Base-by-base conservation (phyloP, 495 filamentous ascomycete genomes). In the Copromyces sp. region DNA sequence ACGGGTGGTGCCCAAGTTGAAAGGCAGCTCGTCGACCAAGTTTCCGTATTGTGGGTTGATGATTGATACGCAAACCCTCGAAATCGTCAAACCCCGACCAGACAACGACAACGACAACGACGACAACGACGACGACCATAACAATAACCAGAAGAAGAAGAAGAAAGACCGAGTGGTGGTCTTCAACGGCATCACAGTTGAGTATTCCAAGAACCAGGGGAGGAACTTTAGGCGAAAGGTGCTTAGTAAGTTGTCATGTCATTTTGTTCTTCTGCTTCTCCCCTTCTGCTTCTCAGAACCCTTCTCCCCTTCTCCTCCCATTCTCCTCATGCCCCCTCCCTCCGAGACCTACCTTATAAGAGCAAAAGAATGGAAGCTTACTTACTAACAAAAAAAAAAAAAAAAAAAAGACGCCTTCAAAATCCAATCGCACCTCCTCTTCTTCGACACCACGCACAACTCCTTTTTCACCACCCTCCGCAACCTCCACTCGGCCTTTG, bases 21-120 rank as follows among this genome's bases (percentile, higher is more conserved):
- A 82, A 0, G 85, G 82, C 6, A 82, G 80, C 4, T 74, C 70
- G 2, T 78, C 47, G 17, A 5, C 29, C 3, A 37, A 80, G 17
- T 98, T 99, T 77, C 94, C 95, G 0, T 99, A 97, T 78, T 98
- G 95, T 75, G 95, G 95, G 0, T 87, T 86, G 70, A 75, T 89
- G 17, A 93, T 99, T 73, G 84, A 98, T 76, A 92, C 87, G 3
- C 83, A 81, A 71, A 94, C 92, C 0, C 81, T 99, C n/a, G 90
- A 94, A 72, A 86, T 98, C 53, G 69, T 74, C 14, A 83, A 82
- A 24, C 24, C 24, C 24, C 24, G 24, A 0, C 24, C 24, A 24
- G 24, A 24, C 24, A 24, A 24, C 24, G 24, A 24, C 24, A 24
- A 24, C 24, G 24, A 24, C 24, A 24, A 24, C 24, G 24, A 24